Percentiles rank a stretch among this genome's conserved stretches.
phyloP scores from a whole-genome alignment of 176 grass and related monocot genomes.

The Saccharum spontaneum region DNA sequence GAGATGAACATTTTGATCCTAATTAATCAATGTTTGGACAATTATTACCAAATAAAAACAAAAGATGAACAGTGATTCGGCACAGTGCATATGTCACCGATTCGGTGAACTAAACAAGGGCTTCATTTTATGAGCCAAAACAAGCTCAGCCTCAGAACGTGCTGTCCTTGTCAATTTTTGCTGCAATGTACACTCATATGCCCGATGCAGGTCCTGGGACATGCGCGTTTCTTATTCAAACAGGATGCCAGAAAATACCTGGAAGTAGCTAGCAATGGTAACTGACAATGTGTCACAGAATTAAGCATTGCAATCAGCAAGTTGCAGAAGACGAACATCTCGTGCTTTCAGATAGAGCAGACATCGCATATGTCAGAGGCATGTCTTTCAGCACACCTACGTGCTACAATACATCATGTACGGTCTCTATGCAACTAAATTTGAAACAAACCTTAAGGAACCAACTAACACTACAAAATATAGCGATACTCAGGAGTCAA shows the following conservation, averaged over 20 bases:
- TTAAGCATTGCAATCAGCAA: neutral
- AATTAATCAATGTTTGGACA: no score
- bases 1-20: no score
- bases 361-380: neutral
- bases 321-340: neutral
- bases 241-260: neutral
- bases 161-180: neutral
- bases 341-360: neutral
- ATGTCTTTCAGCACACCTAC: neutral
- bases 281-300: neutral
- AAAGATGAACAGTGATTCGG: no score
- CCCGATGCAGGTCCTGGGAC: neutral
- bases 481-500: neutral
- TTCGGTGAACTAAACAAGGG: no score
- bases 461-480: neutral
- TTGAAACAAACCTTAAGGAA: neutral
- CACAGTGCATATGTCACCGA: no score
- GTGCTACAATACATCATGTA: neutral
- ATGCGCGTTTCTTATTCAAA: neutral
- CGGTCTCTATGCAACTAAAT: neutral
- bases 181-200: neutral
- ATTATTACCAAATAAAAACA: no score
- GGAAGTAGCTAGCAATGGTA: constrained; percentile 5
- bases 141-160: neutral
- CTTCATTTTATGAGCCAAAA: neutral